Evolutionary conservation across 2,329 filamentous ascomycete species (phyloP), one percentile per base, ranked within the genome.

Genomic region (Pseudogymnoascus sp.): DNA sequence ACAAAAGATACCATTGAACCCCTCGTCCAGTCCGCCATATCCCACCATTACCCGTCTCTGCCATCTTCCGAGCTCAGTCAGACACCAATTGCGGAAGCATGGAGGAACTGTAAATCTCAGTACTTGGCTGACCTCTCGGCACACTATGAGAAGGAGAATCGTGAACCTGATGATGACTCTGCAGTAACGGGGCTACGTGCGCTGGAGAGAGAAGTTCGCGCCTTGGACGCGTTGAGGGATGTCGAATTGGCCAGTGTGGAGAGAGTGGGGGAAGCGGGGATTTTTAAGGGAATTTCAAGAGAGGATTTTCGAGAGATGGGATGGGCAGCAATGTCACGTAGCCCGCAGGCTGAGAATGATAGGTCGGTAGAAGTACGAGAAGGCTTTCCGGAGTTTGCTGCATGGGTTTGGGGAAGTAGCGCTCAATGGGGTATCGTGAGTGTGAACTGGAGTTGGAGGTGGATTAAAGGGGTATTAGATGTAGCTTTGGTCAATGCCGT

Each of bases 181-280:
- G n/a, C 16, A 20, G 28, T 32, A 16, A 54, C 28, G 8, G 47
- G 47, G n/a, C 28, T 3, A n/a, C 1, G 5, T 12, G 16, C 4
- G 6, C 28, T 68, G 1, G 32, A 60, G 14, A 43, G 66, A 6
- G 67, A 69, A 59, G 60, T 70, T 11, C 30, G 43, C 1, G 69
- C 61, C 41, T 59, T 66, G 1, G 58, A 66, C 18, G 60, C 64
- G 41, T 50, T 70, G 7, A 61, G 57, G 34, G 58, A 60, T 11
- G 57, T 71, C n/a, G 70, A 72, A 50, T 7, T 57, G 6, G 59
- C 59, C 20, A 70, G 68, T 22, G 67, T 72, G 34, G 57, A 61
- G 3, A 63, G 68, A 1, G 63, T 72, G 7, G 66, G 66, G 28
- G 34, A 38, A 12, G 67, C 65, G 11, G 64, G 65, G 7, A 63